Percentiles rank a stretch among this genome's conserved stretches.
Conservation (phyloP, 1,139 yeast genomes). For the Arxiozyma slooffiae region DNA sequence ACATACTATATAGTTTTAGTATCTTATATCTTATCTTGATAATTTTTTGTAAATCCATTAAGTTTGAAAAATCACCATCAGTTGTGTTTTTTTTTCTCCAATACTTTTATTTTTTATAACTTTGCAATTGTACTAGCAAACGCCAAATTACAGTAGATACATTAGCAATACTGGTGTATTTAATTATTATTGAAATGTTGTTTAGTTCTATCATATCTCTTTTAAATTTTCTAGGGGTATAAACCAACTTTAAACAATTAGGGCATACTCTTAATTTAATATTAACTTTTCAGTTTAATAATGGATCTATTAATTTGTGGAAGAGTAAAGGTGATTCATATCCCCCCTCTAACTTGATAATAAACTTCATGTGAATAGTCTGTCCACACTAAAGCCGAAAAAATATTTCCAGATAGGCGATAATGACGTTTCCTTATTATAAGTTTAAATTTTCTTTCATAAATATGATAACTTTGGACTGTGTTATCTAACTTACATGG, state of each 20-base stretch:
- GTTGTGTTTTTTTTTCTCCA: neutral
- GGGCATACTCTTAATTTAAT: constrained; percentile 48
- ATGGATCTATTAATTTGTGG: constrained; percentile 6
- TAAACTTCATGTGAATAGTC: constrained; percentile 68
- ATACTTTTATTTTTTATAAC: constrained; percentile 30
- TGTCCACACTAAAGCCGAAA: constrained; percentile 57
- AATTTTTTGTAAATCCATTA: constrained; percentile 31
- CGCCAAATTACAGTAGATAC: constrained; percentile 32
- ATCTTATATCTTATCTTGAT: constrained; percentile 35
- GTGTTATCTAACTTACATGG: constrained; percentile 58
- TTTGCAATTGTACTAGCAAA: constrained; percentile 37
- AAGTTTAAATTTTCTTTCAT: constrained; percentile 47
- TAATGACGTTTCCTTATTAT: constrained; percentile 77
- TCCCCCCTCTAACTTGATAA: constrained; percentile 32
- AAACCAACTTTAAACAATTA: constrained; percentile 54
- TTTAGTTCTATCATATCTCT: constrained; percentile 30
- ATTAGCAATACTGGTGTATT: constrained; percentile 32
- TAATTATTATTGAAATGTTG: constrained; percentile 17
- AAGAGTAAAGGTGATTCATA: constrained; percentile 28
- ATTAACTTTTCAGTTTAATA: constrained; percentile 11
- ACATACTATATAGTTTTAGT: constrained; percentile 37
- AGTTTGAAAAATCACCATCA: constrained; percentile 26
- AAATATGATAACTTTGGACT: constrained; percentile 51
- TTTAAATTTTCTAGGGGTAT: constrained; percentile 45
- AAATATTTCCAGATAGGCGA: constrained; percentile 70